Conservation (phyloP, 1,139 yeast genomes). For the Yamadazyma triangularis region DNA sequence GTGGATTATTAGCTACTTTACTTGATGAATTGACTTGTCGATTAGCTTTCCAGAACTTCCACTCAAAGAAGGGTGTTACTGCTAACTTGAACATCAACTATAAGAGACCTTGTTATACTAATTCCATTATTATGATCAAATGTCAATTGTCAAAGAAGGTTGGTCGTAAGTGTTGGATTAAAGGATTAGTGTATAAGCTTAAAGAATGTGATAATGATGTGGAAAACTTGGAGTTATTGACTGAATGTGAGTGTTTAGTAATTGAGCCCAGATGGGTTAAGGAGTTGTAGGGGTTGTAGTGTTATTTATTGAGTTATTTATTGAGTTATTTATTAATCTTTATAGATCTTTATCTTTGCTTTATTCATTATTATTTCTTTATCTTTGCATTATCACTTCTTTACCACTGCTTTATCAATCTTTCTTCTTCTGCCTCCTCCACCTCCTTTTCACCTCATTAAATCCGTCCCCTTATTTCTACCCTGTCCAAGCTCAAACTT, state of each 20-base stretch:
- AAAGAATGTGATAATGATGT: slow-evolving; percentile 8
- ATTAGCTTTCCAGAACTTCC: slow-evolving; percentile 45
- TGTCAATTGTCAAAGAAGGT: slow-evolving; percentile 28
- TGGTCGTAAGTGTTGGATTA: slow-evolving; percentile 44
- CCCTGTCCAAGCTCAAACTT: slow-evolving; percentile 78
- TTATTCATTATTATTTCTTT: not conserved
- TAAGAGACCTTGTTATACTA: slow-evolving; percentile 32
- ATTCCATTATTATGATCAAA: slow-evolving; percentile 29
- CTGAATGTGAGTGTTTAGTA: slow-evolving; percentile 40
- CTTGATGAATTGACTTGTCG: slow-evolving; percentile 53
- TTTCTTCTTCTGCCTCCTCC: slow-evolving; percentile 60
- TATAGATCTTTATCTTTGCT: slow-evolving; percentile 1
- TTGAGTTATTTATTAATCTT: slow-evolving; percentile 6
- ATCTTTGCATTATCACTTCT: not conserved
- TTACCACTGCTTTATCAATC: slow-evolving; percentile 31
- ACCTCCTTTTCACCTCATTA: slow-evolving; percentile 46
- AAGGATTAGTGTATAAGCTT: slow-evolving; percentile 24
- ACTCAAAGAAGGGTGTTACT: slow-evolving; percentile 40
- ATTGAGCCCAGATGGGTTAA: slow-evolving; percentile 47
- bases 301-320: slow-evolving; percentile 5
- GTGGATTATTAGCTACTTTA: slow-evolving; percentile 51
- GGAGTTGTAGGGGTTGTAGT: slow-evolving; percentile 17
- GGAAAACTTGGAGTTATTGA: slow-evolving; percentile 20
- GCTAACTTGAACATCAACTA: slow-evolving; percentile 44
- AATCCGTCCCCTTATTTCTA: slow-evolving; percentile 60